A percentile compares a stretch with the other conserved stretches of the same genome.
phyloP scores from a whole-genome alignment of 495 filamentous ascomycete genomes.

The Talaromyces wortmannii region DNA sequence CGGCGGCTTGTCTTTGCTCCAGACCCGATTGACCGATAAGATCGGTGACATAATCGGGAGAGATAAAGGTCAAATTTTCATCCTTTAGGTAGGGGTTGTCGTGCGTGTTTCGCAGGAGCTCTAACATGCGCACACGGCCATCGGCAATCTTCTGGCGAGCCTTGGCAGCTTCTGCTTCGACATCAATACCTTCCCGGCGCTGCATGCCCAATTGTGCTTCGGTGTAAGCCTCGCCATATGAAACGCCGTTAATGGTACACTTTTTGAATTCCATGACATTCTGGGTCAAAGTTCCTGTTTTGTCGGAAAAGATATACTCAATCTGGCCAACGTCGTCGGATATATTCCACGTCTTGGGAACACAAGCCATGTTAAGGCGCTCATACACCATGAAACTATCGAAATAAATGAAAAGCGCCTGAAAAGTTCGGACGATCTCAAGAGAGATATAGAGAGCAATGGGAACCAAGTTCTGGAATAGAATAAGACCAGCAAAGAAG shows the following conservation, averaged over 20 bases:
- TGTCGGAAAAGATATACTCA: slow-evolving; percentile 99
- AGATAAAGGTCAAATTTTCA: slow-evolving; percentile 85
- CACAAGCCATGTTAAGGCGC: slow-evolving; percentile 61
- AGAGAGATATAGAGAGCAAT: slow-evolving; percentile 97
- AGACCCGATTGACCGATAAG: slow-evolving; percentile 68
- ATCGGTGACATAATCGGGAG: slow-evolving; percentile 81
- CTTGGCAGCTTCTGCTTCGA: slow-evolving; percentile 67
- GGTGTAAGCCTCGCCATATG: slow-evolving; percentile 96
- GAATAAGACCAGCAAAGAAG: slow-evolving; percentile 88
- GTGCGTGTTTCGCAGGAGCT: slow-evolving; percentile 65
- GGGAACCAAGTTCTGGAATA: slow-evolving; percentile 98
- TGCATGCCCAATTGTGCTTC: slow-evolving; percentile 96
- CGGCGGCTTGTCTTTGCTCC: slow-evolving; percentile 67
- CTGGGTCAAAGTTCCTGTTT: slow-evolving; percentile 96
- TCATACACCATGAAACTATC: slow-evolving; percentile 65
- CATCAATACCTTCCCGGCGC: slow-evolving; percentile 78
- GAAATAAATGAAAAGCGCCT: slow-evolving; percentile 97
- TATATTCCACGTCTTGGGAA: slow-evolving; percentile 98
- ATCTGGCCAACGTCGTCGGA: slow-evolving; percentile 98
- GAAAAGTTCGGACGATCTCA: slow-evolving; percentile 87
- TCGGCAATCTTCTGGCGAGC: slow-evolving; percentile 73
- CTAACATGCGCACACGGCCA: slow-evolving; percentile 66
- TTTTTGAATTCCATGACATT: slow-evolving; percentile 99
- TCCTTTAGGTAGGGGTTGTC: slow-evolving; percentile 88
- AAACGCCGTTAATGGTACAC: slow-evolving; percentile 83